These are phyloP conservation scores for Chaetomiaceae sp. DNA, from an alignment of 2,329 filamentous ascomycete species.

Conservation along the genomic window DNA sequence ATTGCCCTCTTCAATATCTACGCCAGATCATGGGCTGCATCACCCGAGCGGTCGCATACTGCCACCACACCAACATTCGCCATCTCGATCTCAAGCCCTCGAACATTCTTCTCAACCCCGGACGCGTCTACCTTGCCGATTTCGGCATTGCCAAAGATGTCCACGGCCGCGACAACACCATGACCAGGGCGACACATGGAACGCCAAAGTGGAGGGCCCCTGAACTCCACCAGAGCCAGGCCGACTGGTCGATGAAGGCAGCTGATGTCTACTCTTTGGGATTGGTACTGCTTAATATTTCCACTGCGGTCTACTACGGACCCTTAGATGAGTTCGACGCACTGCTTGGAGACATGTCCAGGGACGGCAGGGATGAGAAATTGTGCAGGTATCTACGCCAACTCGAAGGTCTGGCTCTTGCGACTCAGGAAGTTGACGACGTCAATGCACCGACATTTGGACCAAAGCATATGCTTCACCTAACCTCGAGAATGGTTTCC, in stretches of 20 bases:
- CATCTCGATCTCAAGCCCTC: slow-evolving; percentile 47
- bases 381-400: slow-evolving; percentile 34
- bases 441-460: slow-evolving; percentile 37
- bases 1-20: slow-evolving; percentile 40
- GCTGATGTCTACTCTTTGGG: slow-evolving; percentile 48
- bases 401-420: slow-evolving; percentile 35
- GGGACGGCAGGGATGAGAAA: slow-evolving; percentile 32
- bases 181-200: slow-evolving; percentile 39
- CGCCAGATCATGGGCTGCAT: slow-evolving; percentile 43
- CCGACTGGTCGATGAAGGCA: slow-evolving; percentile 42
- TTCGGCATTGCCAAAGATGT: slow-evolving; percentile 48
- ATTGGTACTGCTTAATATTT: slow-evolving; percentile 42
- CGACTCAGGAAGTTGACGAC: slow-evolving; percentile 37
- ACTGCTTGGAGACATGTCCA: slow-evolving; percentile 30
- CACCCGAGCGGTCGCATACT: slow-evolving; percentile 40
- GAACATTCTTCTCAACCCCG: slow-evolving; percentile 44
- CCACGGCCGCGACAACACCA: slow-evolving; percentile 41
- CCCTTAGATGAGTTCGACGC: slow-evolving; percentile 39
- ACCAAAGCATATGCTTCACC: slow-evolving; percentile 38
- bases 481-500: slow-evolving; percentile 37
- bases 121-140: slow-evolving; percentile 45
- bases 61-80: slow-evolving; percentile 40
- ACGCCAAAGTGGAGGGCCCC: slow-evolving; percentile 45
- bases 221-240: slow-evolving; percentile 37
- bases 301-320: slow-evolving; percentile 41